Conservation (phyloP, 768 basidiomycete genomes). For the Asterophora parasitica region DNA sequence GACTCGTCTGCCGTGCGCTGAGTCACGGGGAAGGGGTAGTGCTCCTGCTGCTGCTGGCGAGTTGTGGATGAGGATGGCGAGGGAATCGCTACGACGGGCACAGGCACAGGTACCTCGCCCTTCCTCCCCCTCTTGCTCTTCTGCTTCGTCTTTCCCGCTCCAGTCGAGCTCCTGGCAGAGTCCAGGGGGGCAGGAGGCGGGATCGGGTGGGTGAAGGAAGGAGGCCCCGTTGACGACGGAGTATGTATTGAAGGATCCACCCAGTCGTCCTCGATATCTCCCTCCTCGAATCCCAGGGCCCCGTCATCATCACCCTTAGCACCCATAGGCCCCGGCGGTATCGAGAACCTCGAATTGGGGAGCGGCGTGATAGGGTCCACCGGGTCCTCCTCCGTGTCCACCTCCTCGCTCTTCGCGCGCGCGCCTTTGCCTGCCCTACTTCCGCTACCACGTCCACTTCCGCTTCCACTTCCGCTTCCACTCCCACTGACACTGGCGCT, state of each 20-base stretch:
- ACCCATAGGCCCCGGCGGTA: conserved; percentile 16
- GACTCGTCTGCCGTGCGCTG: conserved; percentile 20
- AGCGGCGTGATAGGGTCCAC: conserved; percentile 69
- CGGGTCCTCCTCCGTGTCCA: conserved; percentile 68
- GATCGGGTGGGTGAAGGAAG: conserved; percentile 8
- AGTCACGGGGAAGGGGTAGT: conserved; percentile 65
- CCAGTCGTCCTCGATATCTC: conserved; percentile 61
- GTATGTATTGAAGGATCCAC: conserved; percentile 57
- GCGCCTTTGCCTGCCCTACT: conserved; percentile 20
- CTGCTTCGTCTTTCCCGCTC: conserved; percentile 12
- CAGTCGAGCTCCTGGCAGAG: not conserved
- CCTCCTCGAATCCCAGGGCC: conserved; percentile 42
- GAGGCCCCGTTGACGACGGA: conserved; percentile 14
- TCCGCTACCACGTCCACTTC: conserved; percentile 2
- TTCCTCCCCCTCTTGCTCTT: conserved; percentile 27
- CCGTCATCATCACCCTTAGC: conserved; percentile 36
- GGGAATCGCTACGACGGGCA: conserved; percentile 23
- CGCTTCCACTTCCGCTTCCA: conserved; percentile 19
- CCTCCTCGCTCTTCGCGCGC: conserved; percentile 46
- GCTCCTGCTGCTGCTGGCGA: conserved; percentile 25
- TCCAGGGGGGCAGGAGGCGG: conserved; percentile 20
- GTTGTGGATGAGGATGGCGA: conserved; percentile 4
- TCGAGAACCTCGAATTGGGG: conserved; percentile 39
- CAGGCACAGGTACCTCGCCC: conserved; percentile 39
- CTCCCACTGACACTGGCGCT: conserved; percentile 34